Conservation (phyloP, 495 filamentous ascomycete species). For the Glutinoglossum americanum region DNA sequence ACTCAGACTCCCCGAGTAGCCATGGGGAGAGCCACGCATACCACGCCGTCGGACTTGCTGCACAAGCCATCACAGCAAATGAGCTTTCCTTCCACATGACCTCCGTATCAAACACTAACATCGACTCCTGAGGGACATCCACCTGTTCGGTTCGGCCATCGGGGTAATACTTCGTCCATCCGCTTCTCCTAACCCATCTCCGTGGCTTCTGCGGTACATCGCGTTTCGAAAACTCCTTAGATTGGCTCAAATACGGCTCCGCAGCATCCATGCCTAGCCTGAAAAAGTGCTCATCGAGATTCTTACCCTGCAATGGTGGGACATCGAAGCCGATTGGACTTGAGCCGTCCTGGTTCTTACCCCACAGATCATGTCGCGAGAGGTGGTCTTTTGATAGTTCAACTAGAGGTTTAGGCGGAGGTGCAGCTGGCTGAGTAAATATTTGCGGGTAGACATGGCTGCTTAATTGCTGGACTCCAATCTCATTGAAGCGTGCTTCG, state of each 20-base stretch:
- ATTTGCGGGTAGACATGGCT: conserved; percentile 61
- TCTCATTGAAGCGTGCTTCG: conserved; percentile 58
- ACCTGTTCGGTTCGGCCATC: conserved; percentile 53
- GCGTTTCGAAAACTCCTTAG: conserved; percentile 46
- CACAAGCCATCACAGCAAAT: conserved; percentile 92
- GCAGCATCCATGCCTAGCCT: conserved; percentile 72
- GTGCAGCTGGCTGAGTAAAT: conserved; percentile 36
- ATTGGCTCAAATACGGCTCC: conserved; percentile 61
- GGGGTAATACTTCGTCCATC: conserved; percentile 79
- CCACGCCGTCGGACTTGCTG: conserved; percentile 69
- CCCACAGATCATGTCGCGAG: conserved; percentile 66
- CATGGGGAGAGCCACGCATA: conserved; percentile 96
- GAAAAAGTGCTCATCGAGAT: conserved; percentile 88
- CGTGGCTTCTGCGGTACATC: conserved; percentile 52
- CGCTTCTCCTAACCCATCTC: conserved; percentile 58
- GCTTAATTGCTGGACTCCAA: conserved; percentile 86
- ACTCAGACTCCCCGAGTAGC: conserved; percentile 66
- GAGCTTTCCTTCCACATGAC: conserved; percentile 85
- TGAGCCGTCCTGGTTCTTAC: conserved; percentile 60
- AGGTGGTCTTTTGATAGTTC: conserved; percentile 66
- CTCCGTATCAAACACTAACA: conserved; percentile 88
- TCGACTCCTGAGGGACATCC: conserved; percentile 52
- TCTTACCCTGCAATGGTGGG: conserved; percentile 52
- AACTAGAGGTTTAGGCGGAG: conserved; percentile 46
- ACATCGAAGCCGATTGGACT: conserved; percentile 71